These are phyloP conservation scores for Polytrichum commune DNA, from an alignment of 225 moss, liverwort and hornwort genomes.

Conservation along the genomic window DNA sequence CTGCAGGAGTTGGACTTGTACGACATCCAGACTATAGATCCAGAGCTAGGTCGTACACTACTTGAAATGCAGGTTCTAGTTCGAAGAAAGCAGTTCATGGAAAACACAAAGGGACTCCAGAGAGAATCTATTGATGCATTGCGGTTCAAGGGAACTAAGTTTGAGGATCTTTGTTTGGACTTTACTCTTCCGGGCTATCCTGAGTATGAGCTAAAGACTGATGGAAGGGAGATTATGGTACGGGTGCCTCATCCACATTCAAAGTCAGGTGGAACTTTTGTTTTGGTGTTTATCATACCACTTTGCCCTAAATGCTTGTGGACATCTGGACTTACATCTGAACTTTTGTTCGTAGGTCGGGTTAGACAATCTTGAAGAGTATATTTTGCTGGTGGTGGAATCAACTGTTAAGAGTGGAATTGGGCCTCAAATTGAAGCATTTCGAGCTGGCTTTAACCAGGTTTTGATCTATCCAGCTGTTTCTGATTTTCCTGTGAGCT, in stretches of 20 bases:
- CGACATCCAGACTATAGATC: slow-evolving; percentile 73
- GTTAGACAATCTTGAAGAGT: slow-evolving; percentile 83
- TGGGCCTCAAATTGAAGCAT: slow-evolving; percentile 73
- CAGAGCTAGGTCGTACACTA: slow-evolving; percentile 76
- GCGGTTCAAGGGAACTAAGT: slow-evolving; percentile 51
- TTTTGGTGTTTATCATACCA: no score
- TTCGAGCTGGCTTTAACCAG: slow-evolving; percentile 92
- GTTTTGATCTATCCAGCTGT: slow-evolving; percentile 8
- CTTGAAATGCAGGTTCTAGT: slow-evolving; percentile 87
- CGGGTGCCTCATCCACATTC: neutral
- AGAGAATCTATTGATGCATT: slow-evolving; percentile 40
- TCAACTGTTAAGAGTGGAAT: slow-evolving; percentile 85
- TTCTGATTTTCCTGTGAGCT: neutral
- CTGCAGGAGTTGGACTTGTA: slow-evolving; percentile 86
- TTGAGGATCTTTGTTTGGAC: slow-evolving; percentile 90
- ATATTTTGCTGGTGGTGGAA: slow-evolving; percentile 78
- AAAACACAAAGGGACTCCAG: slow-evolving; percentile 28
- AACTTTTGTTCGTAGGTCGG: slow-evolving; percentile 46
- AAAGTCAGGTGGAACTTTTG: no score
- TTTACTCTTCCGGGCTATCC: slow-evolving; percentile 96
- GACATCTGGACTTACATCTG: slow-evolving; percentile 7
- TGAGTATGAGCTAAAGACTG: slow-evolving; percentile 60
- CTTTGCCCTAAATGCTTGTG: neutral
- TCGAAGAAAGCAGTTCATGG: slow-evolving; percentile 71
- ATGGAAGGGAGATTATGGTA: slow-evolving; percentile 73